These are phyloP conservation scores for Diplosphaera chodatii DNA, from an alignment of 139 green algal genomes.

Conservation along the genomic window DNA sequence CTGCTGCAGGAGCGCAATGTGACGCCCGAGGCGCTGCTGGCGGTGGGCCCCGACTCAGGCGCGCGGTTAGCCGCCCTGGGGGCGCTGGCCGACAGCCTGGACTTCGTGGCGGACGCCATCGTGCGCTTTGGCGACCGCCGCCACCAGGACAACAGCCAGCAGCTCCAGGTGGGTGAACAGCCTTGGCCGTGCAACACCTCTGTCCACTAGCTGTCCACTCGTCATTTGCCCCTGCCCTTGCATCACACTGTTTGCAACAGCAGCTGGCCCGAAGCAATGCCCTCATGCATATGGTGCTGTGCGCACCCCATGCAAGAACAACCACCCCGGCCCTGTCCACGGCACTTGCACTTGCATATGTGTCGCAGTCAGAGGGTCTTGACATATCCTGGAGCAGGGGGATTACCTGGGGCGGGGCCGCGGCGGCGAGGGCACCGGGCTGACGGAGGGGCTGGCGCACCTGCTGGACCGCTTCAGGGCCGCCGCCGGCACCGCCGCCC, in stretches of 20 bases:
- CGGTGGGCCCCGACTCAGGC: conserved; percentile 5
- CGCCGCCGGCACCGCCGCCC: conserved; percentile 42
- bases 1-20: conserved; percentile 25
- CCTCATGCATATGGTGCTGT: too few species aligned
- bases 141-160: neutral
- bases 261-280: too few species aligned
- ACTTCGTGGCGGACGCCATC: conserved; percentile 48
- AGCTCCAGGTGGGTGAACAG: neutral
- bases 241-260: too few species aligned
- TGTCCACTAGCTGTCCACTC: too few species aligned
- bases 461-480: conserved; percentile 32
- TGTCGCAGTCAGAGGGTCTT: too few species aligned
- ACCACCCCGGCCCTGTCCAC: too few species aligned
- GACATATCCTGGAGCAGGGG: too few species aligned
- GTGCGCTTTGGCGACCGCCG: conserved; percentile 18
- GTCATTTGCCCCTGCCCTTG: too few species aligned
- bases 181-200: too few species aligned
- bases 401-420: neutral
- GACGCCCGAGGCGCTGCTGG: conserved; percentile 30
- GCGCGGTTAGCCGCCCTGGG: conserved; percentile 26
- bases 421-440: conserved; percentile 5
- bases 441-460: conserved; percentile 32
- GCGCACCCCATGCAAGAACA: too few species aligned
- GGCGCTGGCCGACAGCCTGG: conserved; percentile 37
- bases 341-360: too few species aligned